Percentiles rank a stretch among this genome's conserved stretches.
These are phyloP conservation scores for Pythium monospermum DNA, from an alignment of 352 stramenopile species.

Conservation along the genomic window DNA sequence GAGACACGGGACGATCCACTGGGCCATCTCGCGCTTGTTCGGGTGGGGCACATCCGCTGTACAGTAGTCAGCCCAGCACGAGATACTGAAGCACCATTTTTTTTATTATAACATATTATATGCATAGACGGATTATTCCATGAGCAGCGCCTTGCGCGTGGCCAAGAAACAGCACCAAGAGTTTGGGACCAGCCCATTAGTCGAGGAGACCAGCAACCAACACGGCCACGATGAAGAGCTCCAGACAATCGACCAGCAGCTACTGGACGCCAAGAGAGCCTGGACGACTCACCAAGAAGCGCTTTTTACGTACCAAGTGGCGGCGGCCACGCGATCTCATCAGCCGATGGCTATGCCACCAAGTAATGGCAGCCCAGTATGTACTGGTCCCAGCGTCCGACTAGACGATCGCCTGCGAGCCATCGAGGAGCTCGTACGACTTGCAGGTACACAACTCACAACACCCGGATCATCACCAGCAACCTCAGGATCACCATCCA, in stretches of 20 bases:
- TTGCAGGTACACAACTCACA: not conserved
- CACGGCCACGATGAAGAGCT: conserved; percentile 11
- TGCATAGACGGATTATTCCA: conserved; percentile 16
- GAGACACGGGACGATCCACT: conserved; percentile 14
- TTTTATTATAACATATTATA: too few species aligned
- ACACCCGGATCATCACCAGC: too few species aligned
- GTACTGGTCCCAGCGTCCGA: not conserved
- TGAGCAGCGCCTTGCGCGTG: conserved; percentile 8
- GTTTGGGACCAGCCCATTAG: not conserved
- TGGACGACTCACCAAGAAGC: conserved; percentile 16
- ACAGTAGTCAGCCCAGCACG: too few species aligned
- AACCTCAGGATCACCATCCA: too few species aligned
- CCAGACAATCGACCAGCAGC: not conserved
- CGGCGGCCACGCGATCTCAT: not conserved
- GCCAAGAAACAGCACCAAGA: not conserved
- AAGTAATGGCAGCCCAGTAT: too few species aligned
- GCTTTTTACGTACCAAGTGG: conserved; percentile 5
- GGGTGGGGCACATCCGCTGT: not conserved
- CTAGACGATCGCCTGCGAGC: not conserved
- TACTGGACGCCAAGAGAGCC: conserved; percentile 2
- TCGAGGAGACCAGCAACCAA: conserved; percentile 11
- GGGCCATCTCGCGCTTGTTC: conserved; percentile 1
- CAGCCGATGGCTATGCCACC: too few species aligned
- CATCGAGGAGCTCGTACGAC: conserved; percentile 1
- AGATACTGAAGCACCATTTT: too few species aligned